These are phyloP conservation scores for Candida maesae DNA, from an alignment of 805 yeast genomes.

Conservation along the genomic window DNA sequence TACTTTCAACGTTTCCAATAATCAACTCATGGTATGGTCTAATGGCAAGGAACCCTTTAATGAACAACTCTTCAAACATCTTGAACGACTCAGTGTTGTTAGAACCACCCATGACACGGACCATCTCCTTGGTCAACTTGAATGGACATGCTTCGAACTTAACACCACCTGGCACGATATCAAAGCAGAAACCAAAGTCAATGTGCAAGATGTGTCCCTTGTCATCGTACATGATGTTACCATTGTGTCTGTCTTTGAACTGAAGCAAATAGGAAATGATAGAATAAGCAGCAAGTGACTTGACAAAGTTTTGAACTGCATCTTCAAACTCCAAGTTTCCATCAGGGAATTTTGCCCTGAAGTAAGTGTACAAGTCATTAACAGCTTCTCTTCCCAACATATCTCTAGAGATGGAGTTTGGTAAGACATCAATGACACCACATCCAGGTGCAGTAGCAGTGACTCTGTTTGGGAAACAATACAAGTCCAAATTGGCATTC, in stretches of 20 bases:
- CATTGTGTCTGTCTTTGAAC: constrained; percentile 97
- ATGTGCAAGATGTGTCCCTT: constrained; percentile 94
- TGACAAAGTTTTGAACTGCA: constrained; percentile 89
- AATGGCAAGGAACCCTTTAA: constrained; percentile 85
- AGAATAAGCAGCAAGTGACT: constrained; percentile 92
- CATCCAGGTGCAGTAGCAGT: constrained; percentile 99
- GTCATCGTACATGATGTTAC: constrained; percentile 94
- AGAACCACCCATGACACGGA: constrained; percentile 91
- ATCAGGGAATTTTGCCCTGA: constrained; percentile 89
- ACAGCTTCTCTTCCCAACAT: constrained; percentile 99
- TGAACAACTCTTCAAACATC: constrained; percentile 94
- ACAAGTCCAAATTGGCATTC: constrained; percentile 82
- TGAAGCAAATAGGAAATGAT: constrained; percentile 86
- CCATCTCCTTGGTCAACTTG: constrained; percentile 95
- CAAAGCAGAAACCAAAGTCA: constrained; percentile 98
- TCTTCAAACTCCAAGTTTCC: constrained; percentile 87
- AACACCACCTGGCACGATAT: constrained; percentile 98
- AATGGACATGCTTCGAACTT: constrained; percentile 98
- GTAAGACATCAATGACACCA: constrained; percentile 97
- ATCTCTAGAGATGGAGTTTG: constrained; percentile 92
- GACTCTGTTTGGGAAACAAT: constrained; percentile 89
- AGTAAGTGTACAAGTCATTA: constrained; percentile 92
- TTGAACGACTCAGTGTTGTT: constrained; percentile 77
- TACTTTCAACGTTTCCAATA: constrained; percentile 80
- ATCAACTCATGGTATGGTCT: constrained; percentile 86